Evolutionary conservation across 352 stramenopile genomes (phyloP), one percentile per base, ranked within the genome.

Genomic region (Globisporangium solare): DNA sequence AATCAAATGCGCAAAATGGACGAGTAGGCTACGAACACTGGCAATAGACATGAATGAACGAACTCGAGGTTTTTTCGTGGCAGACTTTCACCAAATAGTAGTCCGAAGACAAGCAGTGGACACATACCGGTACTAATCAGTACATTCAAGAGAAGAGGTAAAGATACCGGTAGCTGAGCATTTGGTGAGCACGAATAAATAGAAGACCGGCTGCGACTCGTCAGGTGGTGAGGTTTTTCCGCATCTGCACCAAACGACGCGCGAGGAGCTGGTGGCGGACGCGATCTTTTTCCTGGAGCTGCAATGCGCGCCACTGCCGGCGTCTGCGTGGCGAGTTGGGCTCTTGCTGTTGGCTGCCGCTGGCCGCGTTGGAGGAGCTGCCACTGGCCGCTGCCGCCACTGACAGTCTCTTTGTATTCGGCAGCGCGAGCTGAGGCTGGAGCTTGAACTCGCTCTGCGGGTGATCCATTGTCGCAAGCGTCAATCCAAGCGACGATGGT

Each of bases 211-310:
- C 1, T 10, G 6, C 5, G 27, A 35, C 10, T 35, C 24, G 37
- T 83, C 48, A 88, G 1, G 47, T 64, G 15, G 61, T 67, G 47
- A 74, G 57, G 46, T 76, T 85, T 70, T 82, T 84, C 21, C 77
- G 68, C 51, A 82, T 70, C 20, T 70, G 56, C 8, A 87, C 2
- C 20, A 90, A 59, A 7, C 69, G 66, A 27, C 74, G 66, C 10
- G 64, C 60, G 6, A 90, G 63, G 12, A 75, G 54, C 52, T 88
- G 68, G 48, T 75, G 78, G 8, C 68, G 72, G 41, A 76, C 53
- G 20, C 68, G 76, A 63, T 92, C 79, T 43, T 79, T 79, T 54
- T 89, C 82, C 61, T 92, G 82, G 2, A 85, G 66, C 32, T 83
- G 68, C 21, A 90, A 27, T n/a, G 68, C 66, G 14, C 74, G 71